phyloP scores from a whole-genome alignment of 176 grass and related monocot genomes.

The Carex kokanica region DNA sequence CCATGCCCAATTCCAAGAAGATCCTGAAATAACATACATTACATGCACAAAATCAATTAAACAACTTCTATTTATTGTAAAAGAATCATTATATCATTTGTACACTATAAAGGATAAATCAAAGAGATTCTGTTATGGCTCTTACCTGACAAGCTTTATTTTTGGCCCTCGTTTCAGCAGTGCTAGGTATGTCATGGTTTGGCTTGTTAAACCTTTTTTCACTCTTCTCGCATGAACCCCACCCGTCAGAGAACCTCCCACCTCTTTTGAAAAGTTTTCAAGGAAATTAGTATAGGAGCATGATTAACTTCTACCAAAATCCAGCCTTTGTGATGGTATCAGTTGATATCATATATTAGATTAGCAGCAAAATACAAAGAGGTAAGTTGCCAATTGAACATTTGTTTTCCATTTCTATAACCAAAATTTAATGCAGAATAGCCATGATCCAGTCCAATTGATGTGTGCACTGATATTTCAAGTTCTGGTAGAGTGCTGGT shows the following conservation, averaged over 20 bases:
- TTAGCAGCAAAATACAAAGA: background rate
- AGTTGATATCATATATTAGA: background rate
- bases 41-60: background rate
- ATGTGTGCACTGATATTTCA: background rate
- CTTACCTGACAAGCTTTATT: conserved; percentile 90
- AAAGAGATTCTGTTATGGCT: background rate
- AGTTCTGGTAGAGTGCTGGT: background rate
- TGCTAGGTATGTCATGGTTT: conserved; percentile 91
- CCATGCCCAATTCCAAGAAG: conserved; percentile 76
- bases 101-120: background rate
- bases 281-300: background rate
- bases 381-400: background rate
- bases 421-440: background rate
- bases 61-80: background rate
- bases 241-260: conserved; percentile 81
- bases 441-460: background rate
- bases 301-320: background rate
- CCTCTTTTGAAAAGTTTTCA: conserved; percentile 39
- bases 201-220: conserved; percentile 81
- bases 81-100: background rate
- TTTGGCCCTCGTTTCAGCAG: conserved; percentile 96
- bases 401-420: background rate
- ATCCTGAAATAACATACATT: conserved; percentile 47
- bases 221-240: conserved; percentile 72
- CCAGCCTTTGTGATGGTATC: background rate